Base-by-base conservation (phyloP, 2,329 filamentous ascomycete genomes). In the Botrytis sinoallii region DNA sequence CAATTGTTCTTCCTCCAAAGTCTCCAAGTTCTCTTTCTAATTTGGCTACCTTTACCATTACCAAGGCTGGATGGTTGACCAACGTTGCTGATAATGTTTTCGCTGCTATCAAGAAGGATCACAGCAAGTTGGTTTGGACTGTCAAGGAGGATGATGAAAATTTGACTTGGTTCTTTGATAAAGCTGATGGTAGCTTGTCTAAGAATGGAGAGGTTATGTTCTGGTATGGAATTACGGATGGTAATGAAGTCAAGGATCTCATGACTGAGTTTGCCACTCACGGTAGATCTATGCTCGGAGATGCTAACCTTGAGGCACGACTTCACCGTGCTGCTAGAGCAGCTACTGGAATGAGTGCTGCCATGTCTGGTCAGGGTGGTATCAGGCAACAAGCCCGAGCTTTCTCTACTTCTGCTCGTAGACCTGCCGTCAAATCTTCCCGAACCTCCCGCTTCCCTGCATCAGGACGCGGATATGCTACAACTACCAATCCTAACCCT, bases 21-120 rank as follows among this genome's bases (percentile, higher is more conserved):
- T 85, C 90, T 64, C 88, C 89, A 57, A 87, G 90, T 55, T 85
- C 89, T 22, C 87, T 96, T 77, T 92, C 95, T 22, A 95, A 95
- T 72, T 88, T 98, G 71, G 92, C 95, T 32, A 97, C 94, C 8
- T 91, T 98, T 79, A 95, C 92, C 76, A 97, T 97, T 80, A 97
- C 94, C 77, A 97, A 97, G 84, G 89, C 94, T 48, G 95, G 94
- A 70, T 98, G 95, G 95, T 85, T 98, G 75, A 96, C 92, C 74
- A 98, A 98, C 81, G 91, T 98, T 48, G 93, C 95, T 44, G 96
- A 98, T 83, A 98, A 98, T 80, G 93, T 98, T 74, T 97, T 98
- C 83, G 90, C 92, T 76, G 92, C 93, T 76, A 93, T 98, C 82
- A 97, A 95, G 87, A 97, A 97, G 84, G 95, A 98, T 81, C 92